Percentiles rank a stretch among this genome's conserved stretches.
phyloP scores from a whole-genome alignment of 2,329 filamentous ascomycete species.

The Coccinonectria pachysandricola region DNA sequence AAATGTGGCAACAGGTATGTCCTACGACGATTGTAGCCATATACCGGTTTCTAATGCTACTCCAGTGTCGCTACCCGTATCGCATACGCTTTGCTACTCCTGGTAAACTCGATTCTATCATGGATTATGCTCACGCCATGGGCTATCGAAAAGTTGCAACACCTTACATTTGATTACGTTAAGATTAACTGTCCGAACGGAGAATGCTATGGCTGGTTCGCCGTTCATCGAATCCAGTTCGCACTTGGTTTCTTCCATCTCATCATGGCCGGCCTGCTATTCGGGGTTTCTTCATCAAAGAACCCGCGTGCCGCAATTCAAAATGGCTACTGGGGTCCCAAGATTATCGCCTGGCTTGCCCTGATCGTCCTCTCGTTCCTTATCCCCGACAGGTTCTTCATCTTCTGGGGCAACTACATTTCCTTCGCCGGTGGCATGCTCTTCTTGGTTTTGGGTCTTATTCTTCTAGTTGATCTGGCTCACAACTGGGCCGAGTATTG shows the following conservation, averaged over 20 bases:
- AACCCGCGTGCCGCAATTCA: constrained; percentile 81
- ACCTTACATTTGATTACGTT: constrained; percentile 89
- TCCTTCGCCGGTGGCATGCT: constrained; percentile 80
- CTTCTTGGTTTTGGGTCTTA: constrained; percentile 84
- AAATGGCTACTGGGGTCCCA: constrained; percentile 98
- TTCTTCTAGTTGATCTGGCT: constrained; percentile 87
- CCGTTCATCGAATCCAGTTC: constrained; percentile 96
- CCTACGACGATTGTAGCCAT: neutral
- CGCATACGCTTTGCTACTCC: constrained; percentile 86
- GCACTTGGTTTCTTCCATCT: constrained; percentile 91
- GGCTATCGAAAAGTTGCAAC: constrained; percentile 92
- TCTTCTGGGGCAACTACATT: constrained; percentile 92
- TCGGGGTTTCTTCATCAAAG: constrained; percentile 80
- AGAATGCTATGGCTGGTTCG: constrained; percentile 89
- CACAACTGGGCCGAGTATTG: constrained; percentile 98
- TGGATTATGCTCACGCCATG: constrained; percentile 99
- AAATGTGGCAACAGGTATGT: constrained; percentile 88
- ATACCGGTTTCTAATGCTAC: no score
- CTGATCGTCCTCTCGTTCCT: constrained; percentile 89
- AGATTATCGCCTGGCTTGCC: constrained; percentile 78
- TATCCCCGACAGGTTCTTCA: constrained; percentile 89
- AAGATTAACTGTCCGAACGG: constrained; percentile 86
- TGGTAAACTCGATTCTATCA: constrained; percentile 91
- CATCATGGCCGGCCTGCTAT: constrained; percentile 69
- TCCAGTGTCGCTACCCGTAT: constrained; percentile 87